Conservation (phyloP, 2,329 filamentous ascomycete genomes). For the Verticillium nonalfalfae region DNA sequence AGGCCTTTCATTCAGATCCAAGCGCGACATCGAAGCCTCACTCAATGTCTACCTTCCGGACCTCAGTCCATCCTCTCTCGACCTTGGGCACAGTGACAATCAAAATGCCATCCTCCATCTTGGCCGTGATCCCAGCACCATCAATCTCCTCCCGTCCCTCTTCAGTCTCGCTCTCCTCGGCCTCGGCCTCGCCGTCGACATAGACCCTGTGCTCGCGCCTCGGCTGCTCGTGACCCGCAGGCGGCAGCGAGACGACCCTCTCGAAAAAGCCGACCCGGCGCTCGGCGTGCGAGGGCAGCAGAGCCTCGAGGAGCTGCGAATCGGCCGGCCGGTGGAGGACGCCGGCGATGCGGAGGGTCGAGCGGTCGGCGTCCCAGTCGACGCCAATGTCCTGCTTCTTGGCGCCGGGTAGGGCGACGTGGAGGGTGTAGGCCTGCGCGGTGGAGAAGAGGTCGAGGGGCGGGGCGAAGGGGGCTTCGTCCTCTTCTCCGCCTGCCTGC, state of each 20-base stretch:
- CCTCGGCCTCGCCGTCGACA: constrained; percentile 30
- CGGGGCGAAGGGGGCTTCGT: constrained; percentile 46
- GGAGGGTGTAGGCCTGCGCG: constrained; percentile 57
- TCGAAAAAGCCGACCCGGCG: constrained; percentile 70
- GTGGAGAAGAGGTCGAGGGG: constrained; percentile 74
- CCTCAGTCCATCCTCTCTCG: constrained; percentile 59
- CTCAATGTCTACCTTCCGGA: constrained; percentile 53
- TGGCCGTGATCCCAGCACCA: constrained; percentile 61
- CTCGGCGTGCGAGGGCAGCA: constrained; percentile 52
- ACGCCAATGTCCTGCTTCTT: constrained; percentile 74
- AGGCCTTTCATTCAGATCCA: too few species aligned
- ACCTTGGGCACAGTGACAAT: constrained; percentile 71
- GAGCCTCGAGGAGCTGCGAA: constrained; percentile 58
- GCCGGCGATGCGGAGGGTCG: constrained; percentile 60
- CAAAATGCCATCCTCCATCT: constrained; percentile 72
- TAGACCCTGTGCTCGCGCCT: background rate
- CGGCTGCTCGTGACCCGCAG: constrained; percentile 15
- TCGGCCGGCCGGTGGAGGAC: constrained; percentile 68
- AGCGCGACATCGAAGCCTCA: constrained; percentile 16
- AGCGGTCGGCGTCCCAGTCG: constrained; percentile 66
- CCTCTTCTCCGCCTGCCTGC: constrained; percentile 2
- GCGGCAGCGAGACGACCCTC: constrained; percentile 58
- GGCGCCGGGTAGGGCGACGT: constrained; percentile 71
- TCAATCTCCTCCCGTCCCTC: constrained; percentile 55
- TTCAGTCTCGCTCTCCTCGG: constrained; percentile 27